phyloP scores from a whole-genome alignment of 1,139 yeast species.

The Sugiyamaella pinicola region DNA sequence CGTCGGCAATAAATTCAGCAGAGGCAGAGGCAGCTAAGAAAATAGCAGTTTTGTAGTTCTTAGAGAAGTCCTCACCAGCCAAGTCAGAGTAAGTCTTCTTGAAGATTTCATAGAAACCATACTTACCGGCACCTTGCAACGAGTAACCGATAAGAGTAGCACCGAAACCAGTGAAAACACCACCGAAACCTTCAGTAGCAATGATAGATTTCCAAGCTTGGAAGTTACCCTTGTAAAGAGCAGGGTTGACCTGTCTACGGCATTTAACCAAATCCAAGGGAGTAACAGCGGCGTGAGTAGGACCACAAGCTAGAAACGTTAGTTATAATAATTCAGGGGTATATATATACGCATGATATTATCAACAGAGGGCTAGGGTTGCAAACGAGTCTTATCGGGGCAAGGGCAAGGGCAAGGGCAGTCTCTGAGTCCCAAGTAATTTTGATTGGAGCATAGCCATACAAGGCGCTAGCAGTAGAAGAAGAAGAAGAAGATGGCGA shows the following conservation, averaged over 20 bases:
- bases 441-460: slow-evolving; percentile 6
- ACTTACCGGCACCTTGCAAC: slow-evolving; percentile 94
- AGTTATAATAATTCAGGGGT: slow-evolving; percentile 24
- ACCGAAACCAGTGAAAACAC: slow-evolving; percentile 81
- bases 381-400: neutral
- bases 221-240: slow-evolving; percentile 68
- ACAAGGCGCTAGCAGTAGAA: no score
- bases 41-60: slow-evolving; percentile 69
- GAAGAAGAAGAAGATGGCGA: neutral
- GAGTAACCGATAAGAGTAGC: slow-evolving; percentile 92
- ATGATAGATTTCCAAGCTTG: slow-evolving; percentile 79
- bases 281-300: slow-evolving; percentile 89
- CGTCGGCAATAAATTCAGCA: slow-evolving; percentile 90
- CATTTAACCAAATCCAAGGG: slow-evolving; percentile 93
- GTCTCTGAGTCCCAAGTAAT: neutral
- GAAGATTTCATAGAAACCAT: slow-evolving; percentile 90
- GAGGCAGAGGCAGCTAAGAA: slow-evolving; percentile 85
- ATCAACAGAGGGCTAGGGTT: slow-evolving; percentile 5
- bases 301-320: slow-evolving; percentile 76
- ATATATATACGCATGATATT: neutral
- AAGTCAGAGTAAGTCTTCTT: slow-evolving; percentile 72
- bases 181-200: slow-evolving; percentile 68
- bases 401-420: neutral
- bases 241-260: slow-evolving; percentile 81
- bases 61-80: slow-evolving; percentile 65